Percentiles rank a stretch among this genome's conserved stretches.
Evolutionary conservation across 1,139 yeast genomes (phyloP).

Genomic region (Zygosaccharomyces pseudobailii): DNA sequence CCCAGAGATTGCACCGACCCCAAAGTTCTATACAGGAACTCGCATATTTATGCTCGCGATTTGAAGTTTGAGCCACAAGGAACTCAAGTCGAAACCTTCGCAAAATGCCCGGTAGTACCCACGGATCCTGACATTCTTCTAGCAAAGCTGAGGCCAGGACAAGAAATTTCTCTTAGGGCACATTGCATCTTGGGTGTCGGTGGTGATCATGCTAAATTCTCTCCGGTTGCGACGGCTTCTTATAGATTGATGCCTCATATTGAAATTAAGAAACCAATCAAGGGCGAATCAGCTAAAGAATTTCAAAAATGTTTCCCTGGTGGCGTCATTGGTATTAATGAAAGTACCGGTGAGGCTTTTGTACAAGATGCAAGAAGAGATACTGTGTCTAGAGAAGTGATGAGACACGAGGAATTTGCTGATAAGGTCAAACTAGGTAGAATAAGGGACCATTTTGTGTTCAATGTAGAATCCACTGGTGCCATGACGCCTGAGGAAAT

Average conservation of each 20-base stretch:
- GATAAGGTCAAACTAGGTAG: conserved; percentile 90
- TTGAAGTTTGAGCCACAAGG: conserved; percentile 91
- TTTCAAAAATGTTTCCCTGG: conserved; percentile 88
- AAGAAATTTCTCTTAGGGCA: conserved; percentile 84
- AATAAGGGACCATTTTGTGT: conserved; percentile 85
- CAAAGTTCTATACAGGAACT: conserved; percentile 72
- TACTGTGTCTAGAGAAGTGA: conserved; percentile 93
- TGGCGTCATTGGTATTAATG: conserved; percentile 80
- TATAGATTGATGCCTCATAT: conserved; percentile 92
- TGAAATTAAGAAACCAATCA: conserved; percentile 67
- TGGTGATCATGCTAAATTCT: conserved; percentile 92
- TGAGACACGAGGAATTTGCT: conserved; percentile 85
- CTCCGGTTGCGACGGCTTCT: conserved; percentile 97
- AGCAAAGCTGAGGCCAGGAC: conserved; percentile 95
- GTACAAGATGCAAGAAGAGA: conserved; percentile 89
- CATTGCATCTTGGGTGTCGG: conserved; percentile 93
- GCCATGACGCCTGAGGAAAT: conserved; percentile 97
- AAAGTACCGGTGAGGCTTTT: conserved; percentile 58
- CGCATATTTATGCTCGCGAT: conserved; percentile 84
- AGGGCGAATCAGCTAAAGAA: conserved; percentile 69
- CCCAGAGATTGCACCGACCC: conserved; percentile 79
- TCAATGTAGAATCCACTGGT: conserved; percentile 91
- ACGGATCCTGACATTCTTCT: conserved; percentile 83
- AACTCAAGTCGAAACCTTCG: conserved; percentile 65
- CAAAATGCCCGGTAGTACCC: conserved; percentile 66